Conservation (phyloP, 163 green algal species). For the Picocystis sp. region DNA sequence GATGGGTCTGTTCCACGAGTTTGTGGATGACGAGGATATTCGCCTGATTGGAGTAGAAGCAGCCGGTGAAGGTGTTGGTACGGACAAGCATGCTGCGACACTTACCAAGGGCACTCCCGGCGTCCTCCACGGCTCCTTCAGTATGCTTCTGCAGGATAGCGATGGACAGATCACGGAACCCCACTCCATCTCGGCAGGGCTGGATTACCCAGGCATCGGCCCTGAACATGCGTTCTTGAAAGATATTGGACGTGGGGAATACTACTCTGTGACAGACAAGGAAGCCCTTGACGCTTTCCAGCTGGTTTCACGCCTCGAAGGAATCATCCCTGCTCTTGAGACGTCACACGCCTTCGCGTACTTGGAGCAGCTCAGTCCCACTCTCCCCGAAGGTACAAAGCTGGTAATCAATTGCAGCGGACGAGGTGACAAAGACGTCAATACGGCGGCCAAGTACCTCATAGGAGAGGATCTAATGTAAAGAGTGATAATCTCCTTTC, state of each 20-base stretch:
- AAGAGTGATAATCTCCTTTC: background rate
- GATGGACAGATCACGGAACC: slow-evolving; percentile 96
- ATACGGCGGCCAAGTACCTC: slow-evolving; percentile 56
- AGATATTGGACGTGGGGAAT: slow-evolving; percentile 78
- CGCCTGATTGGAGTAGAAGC: slow-evolving; percentile 75
- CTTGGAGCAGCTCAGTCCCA: slow-evolving; percentile 70
- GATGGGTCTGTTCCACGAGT: slow-evolving; percentile 94
- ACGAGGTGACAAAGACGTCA: slow-evolving; percentile 95
- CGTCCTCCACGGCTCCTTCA: slow-evolving; percentile 90
- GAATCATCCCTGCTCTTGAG: slow-evolving; percentile 96
- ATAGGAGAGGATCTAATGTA: slow-evolving; percentile 12
- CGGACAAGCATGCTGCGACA: slow-evolving; percentile 89
- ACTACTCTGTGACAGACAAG: slow-evolving; percentile 63
- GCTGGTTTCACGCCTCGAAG: slow-evolving; percentile 60
- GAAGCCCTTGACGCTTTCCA: slow-evolving; percentile 32
- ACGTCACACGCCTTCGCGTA: slow-evolving; percentile 89
- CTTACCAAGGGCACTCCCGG: slow-evolving; percentile 73
- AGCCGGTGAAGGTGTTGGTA: slow-evolving; percentile 75
- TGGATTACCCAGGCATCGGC: slow-evolving; percentile 95
- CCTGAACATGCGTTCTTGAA: slow-evolving; percentile 97
- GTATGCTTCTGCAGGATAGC: slow-evolving; percentile 87
- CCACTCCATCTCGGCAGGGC: slow-evolving; percentile 81
- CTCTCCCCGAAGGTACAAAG: slow-evolving; percentile 41
- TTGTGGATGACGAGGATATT: slow-evolving; percentile 73
- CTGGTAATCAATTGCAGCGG: slow-evolving; percentile 84